These are phyloP conservation scores for Paradendryphiella salina DNA, from an alignment of 2,329 filamentous ascomycete species.

Conservation along the genomic window DNA sequence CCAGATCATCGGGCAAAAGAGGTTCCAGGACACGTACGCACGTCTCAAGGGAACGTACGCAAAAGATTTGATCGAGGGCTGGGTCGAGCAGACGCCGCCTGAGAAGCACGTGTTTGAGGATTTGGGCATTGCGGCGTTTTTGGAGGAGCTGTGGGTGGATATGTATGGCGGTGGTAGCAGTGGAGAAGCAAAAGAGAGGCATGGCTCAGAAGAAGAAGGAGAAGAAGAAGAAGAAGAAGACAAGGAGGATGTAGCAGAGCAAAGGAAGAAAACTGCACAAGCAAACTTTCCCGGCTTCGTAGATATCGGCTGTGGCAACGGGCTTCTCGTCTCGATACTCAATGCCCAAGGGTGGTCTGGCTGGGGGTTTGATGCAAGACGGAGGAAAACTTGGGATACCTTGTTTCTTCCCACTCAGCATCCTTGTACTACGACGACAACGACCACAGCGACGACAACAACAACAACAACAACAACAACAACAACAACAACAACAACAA, in stretches of 20 bases:
- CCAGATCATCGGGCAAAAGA: constrained; percentile 72
- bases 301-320: constrained; percentile 95
- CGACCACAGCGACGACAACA: no score
- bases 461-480: constrained; percentile 16
- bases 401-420: constrained; percentile 57
- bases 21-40: constrained; percentile 81
- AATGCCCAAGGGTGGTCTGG: constrained; percentile 78
- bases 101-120: constrained; percentile 96
- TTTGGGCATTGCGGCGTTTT: constrained; percentile 83
- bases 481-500: constrained; percentile 4
- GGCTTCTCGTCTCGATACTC: constrained; percentile 82
- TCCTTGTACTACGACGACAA: no score
- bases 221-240: constrained; percentile 9
- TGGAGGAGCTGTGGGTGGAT: constrained; percentile 86
- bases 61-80: constrained; percentile 67
- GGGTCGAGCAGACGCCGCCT: constrained; percentile 86
- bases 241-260: background rate
- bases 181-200: background rate
- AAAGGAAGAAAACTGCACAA: constrained; percentile 15
- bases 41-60: constrained; percentile 80
- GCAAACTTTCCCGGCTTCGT: constrained; percentile 80
- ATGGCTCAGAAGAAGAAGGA: constrained; percentile 4
- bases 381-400: constrained; percentile 78
- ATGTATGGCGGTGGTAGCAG: constrained; percentile 64
- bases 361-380: constrained; percentile 90